Percentiles rank a stretch among this genome's conserved stretches.
Evolutionary conservation across 805 yeast genomes (phyloP).

Genomic region (Pichia manshurica): DNA sequence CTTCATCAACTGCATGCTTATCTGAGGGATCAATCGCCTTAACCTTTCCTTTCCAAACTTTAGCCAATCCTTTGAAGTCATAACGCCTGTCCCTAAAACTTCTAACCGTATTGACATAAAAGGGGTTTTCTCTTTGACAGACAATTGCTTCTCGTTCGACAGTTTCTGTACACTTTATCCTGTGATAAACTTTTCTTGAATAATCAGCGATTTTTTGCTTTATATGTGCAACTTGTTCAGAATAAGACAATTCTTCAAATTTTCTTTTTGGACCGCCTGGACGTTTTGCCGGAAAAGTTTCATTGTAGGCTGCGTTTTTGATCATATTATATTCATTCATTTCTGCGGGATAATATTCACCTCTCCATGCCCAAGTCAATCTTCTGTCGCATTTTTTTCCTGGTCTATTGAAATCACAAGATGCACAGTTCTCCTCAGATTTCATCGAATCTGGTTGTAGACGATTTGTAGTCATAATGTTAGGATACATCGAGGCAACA

Average conservation of each 20-base stretch:
- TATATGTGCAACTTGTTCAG: conserved; percentile 71
- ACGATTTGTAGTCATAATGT: conserved; percentile 95
- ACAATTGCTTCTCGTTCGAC: conserved; percentile 88
- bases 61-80: conserved; percentile 89
- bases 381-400: conserved; percentile 91
- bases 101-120: conserved; percentile 90
- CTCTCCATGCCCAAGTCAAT: conserved; percentile 97
- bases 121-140: conserved; percentile 96
- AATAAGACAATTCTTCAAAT: conserved; percentile 69
- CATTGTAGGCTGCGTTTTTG: conserved; percentile 73
- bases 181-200: conserved; percentile 78
- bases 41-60: conserved; percentile 85
- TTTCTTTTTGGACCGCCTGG: conserved; percentile 53
- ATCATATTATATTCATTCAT: conserved; percentile 89
- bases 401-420: conserved; percentile 94
- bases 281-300: conserved; percentile 60
- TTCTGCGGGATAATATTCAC: conserved; percentile 88
- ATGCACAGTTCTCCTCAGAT: conserved; percentile 89
- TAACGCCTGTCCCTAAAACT: conserved; percentile 93
- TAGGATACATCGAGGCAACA: conserved; percentile 99
- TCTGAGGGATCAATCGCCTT: conserved; percentile 50
- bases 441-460: conserved; percentile 98
- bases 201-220: conserved; percentile 79
- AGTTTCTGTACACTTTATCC: conserved; percentile 74
- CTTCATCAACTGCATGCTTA: conserved; percentile 70